A percentile compares a stretch with the other conserved stretches of the same genome.
Conservation (phyloP, 768 basidiomycete genomes). For the Agrocybe praecox region DNA sequence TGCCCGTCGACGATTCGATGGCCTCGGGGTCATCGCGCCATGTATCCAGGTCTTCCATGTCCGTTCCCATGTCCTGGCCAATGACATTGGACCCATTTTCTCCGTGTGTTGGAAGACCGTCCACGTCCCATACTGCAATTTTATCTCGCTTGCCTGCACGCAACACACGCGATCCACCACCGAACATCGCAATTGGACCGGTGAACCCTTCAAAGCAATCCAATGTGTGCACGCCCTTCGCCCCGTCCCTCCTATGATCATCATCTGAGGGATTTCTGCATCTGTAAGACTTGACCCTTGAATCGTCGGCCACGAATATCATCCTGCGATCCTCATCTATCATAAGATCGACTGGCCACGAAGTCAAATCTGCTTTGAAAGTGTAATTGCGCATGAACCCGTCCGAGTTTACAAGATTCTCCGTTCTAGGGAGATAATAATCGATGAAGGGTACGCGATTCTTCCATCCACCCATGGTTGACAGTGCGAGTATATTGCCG, state of each 20-base stretch:
- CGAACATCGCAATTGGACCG: slow-evolving; percentile 34
- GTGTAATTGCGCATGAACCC: not conserved
- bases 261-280: slow-evolving; percentile 15
- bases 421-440: not conserved
- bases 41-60: slow-evolving; percentile 9
- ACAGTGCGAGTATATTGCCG: not conserved
- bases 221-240: not conserved
- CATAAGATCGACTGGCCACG: not conserved
- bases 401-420: not conserved
- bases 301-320: slow-evolving; percentile 35
- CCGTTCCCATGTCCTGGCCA: slow-evolving; percentile 16
- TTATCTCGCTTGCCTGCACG: slow-evolving; percentile 36
- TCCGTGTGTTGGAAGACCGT: slow-evolving; percentile 31
- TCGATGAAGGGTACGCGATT: not conserved
- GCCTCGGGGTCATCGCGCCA: slow-evolving; percentile 25
- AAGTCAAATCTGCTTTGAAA: slow-evolving; percentile 23
- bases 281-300: slow-evolving; percentile 38
- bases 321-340: slow-evolving; percentile 31
- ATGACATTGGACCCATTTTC: slow-evolving; percentile 19
- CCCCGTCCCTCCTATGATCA: not conserved
- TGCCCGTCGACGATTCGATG: slow-evolving; percentile 31
- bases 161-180: slow-evolving; percentile 23
- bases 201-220: slow-evolving; percentile 3
- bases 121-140: slow-evolving; percentile 38
- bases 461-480: not conserved